Percentiles rank a stretch among this genome's conserved stretches.
Conservation (phyloP, 768 basidiomycete genomes). For the Trametes cingulata region DNA sequence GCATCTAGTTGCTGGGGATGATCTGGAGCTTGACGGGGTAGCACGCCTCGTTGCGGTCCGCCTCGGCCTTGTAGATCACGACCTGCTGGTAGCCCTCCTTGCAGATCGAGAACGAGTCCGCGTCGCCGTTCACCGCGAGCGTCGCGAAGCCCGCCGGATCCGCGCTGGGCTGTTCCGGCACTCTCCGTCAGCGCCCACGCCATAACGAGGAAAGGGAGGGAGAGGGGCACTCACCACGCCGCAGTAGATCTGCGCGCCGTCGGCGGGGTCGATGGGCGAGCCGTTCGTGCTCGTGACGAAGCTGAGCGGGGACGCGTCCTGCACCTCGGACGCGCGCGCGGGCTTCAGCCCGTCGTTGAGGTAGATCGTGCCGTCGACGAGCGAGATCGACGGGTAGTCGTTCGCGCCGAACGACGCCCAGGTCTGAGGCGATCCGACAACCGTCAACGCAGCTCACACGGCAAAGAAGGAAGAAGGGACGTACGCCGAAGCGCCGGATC, state of each 20-base stretch:
- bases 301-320: conserved; percentile 34
- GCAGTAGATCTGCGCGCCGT: conserved; percentile 39
- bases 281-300: conserved; percentile 39
- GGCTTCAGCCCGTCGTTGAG: conserved; percentile 36
- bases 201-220: neutral
- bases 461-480: conserved; percentile 13
- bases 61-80: conserved; percentile 26
- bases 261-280: conserved; percentile 21
- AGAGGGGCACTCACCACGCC: conserved; percentile 30
- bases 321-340: conserved; percentile 38
- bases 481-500: conserved; percentile 47
- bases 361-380: conserved; percentile 40
- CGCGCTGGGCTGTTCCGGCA: conserved; percentile 17
- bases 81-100: conserved; percentile 20
- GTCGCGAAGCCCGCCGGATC: conserved; percentile 25
- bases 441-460: neutral
- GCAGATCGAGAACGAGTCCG: conserved; percentile 24
- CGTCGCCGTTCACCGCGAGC: conserved; percentile 26
- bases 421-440: conserved; percentile 36
- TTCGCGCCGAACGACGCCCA: conserved; percentile 52
- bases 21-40: conserved; percentile 26
- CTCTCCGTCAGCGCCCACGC: neutral
- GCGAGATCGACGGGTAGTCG: conserved; percentile 44
- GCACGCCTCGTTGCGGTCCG: conserved; percentile 26
- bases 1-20: neutral